phyloP scores from a whole-genome alignment of 2,329 filamentous ascomycete genomes.

The Trichoderma brevicompactum region DNA sequence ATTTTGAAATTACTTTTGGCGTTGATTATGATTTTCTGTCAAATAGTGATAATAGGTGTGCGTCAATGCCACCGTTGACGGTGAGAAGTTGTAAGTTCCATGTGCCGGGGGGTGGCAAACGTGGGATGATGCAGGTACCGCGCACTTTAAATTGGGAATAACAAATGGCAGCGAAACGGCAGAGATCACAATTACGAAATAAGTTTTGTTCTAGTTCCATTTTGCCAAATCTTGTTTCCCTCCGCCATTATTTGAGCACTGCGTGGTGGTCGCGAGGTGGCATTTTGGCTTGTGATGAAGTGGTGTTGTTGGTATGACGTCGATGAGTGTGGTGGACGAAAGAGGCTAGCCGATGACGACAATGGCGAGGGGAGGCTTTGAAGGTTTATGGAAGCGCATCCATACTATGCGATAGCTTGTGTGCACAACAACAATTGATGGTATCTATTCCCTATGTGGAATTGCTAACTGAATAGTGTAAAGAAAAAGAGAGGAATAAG shows the following conservation, averaged over 20 bases:
- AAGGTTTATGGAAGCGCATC: background rate
- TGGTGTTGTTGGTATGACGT: conserved; percentile 24
- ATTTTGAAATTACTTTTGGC: background rate
- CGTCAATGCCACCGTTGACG: background rate
- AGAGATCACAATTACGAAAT: conserved; percentile 3
- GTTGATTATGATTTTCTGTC: background rate
- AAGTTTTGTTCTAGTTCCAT: background rate
- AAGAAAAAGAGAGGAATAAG: too few species aligned
- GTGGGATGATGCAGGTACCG: conserved; percentile 14
- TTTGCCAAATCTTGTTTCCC: conserved; percentile 11
- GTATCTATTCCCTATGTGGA: too few species aligned
- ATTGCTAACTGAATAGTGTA: too few species aligned
- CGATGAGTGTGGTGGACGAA: conserved; percentile 17
- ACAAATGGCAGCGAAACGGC: background rate
- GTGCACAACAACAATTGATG: too few species aligned
- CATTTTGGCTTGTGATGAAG: background rate
- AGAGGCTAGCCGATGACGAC: conserved; percentile 18
- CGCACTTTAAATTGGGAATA: conserved; percentile 7
- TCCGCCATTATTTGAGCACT: background rate
- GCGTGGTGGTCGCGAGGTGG: background rate
- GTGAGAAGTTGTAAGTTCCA: background rate
- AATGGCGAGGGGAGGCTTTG: background rate
- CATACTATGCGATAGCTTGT: too few species aligned
- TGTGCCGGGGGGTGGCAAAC: background rate
- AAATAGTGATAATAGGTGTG: background rate